Base-by-base conservation (phyloP, 352 stramenopile species). In the Globisporangium okanoganense region DNA sequence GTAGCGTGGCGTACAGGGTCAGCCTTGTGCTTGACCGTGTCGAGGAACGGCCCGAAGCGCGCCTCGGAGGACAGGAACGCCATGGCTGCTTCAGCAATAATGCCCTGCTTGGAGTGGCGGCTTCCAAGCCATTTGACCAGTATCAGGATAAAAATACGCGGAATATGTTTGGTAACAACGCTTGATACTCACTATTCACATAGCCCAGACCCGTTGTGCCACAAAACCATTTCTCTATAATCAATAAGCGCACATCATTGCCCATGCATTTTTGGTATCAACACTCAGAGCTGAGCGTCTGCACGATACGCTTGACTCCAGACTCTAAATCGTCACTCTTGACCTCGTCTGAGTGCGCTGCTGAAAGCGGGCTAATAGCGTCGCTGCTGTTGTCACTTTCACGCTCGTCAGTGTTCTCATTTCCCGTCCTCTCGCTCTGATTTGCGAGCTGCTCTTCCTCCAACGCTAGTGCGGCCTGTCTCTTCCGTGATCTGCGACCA, bases 41-140 rank as follows among this genome's bases (percentile, higher is more conserved):
- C 58, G 29, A 85, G 67, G 56, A 76, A 69, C 20, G 76, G 75
- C 5, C 75, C 75, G 52, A 89, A 89, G 16, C 79, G 75, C 13
- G 54, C 57, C n/a, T 76, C 64, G 0, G 64, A 70, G 12, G 71
- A 73, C 52, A 83, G 63, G 68, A 89, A 87, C 22, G 75, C 75
- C 76, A 43, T 43, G 36, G 13, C 10, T 43, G 13, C 36, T 18
- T 43, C 13, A 43, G 36, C n/a, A 43, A n/a, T 43, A n/a, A n/a
- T n/a, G n/a, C n/a, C n/a, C n/a, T n/a, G n/a, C n/a, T n/a, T n/a
- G n/a, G n/a, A n/a, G n/a, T n/a, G n/a, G n/a, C n/a, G n/a, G n/a
- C n/a, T n/a, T n/a, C n/a, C n/a, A n/a, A n/a, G n/a, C n/a, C n/a
- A n/a, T n/a, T n/a, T n/a, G 29, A 33, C 29, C 4, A 43, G 13